Conservation (phyloP, 257 asterid genomes). For the Fraxinus quadrangulata region DNA sequence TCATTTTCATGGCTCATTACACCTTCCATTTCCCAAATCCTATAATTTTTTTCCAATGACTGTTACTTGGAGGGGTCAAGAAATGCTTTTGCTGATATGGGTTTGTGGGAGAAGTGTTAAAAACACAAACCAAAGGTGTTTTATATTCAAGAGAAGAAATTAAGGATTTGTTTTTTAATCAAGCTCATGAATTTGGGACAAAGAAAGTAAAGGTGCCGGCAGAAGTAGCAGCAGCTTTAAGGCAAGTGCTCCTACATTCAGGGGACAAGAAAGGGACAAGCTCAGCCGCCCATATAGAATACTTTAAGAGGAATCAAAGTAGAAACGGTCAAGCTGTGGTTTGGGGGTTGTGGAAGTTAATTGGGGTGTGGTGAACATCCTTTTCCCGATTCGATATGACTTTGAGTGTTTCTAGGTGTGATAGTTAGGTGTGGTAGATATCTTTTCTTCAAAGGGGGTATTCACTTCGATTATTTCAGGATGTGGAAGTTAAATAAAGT, state of each 20-base stretch:
- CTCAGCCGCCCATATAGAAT: constrained; percentile 48
- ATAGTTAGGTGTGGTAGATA: neutral
- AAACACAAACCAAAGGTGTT: neutral
- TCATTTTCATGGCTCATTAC: constrained; percentile 32
- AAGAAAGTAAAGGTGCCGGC: constrained; percentile 46
- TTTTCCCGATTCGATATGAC: neutral
- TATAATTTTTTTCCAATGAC: neutral
- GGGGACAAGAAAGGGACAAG: constrained; percentile 58
- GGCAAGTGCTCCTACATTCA: constrained; percentile 38
- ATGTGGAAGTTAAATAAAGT: no score
- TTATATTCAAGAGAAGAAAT: neutral
- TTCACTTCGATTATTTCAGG: no score
- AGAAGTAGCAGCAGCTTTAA: constrained; percentile 42
- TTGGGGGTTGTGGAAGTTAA: constrained; percentile 22
- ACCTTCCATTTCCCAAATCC: constrained; percentile 27
- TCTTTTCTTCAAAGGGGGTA: no score
- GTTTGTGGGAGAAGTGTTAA: neutral
- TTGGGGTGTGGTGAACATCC: neutral
- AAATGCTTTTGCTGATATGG: neutral
- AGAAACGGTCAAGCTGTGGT: constrained; percentile 40
- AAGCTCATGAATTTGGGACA: constrained; percentile 48
- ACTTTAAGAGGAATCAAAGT: constrained; percentile 17
- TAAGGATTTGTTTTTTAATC: neutral
- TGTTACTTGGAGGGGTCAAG: neutral
- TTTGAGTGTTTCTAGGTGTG: neutral